Base-by-base conservation (phyloP, 306 rosid species). In the Rosa rugosa region DNA sequence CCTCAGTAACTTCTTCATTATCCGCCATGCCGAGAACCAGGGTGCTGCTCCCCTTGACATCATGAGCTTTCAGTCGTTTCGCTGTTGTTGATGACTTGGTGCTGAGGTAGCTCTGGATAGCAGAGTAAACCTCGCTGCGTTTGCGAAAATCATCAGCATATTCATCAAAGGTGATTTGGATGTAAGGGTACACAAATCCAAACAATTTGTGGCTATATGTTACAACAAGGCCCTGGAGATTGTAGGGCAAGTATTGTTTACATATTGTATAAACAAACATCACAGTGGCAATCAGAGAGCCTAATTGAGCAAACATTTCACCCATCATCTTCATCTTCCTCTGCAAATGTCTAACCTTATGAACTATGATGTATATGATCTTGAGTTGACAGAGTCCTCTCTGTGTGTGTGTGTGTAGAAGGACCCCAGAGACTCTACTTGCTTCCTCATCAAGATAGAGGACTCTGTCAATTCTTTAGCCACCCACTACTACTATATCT, bases 131-230 rank as follows among this genome's bases (percentile, higher is more conserved):
- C 44, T 88, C 91, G 6, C 83, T 85, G 2, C 81, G 64, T 18
- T 63, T 76, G 11, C 77, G 69, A 0, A 76, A 12, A 5, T 85
- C 86, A 0, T 75, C 79, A 7, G 86, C 17, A 51, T 62, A 83
- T n/a, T 90, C 88, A 8, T 74, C 75, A 73, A 88, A 88, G 70
- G 75, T 78, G 23, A 90, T 88, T 14, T 82, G 85, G 59, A 88
- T 54, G 23, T 86, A 88, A 41, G 92, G 94, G 22, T 82, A 78
- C 1, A 85, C 27, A 11, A 59, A 66, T 8, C 27, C 73, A 1
- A 41, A 22, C 1, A 77, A 0, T 78, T 77, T 88, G 17, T 80
- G 22, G 46, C 41, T 44, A 69, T 66, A 71, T 5, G 10, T 72
- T 69, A 40, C 76, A 20, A 84, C 0, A 11, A 7, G 49, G n/a